A percentile compares a stretch with the other conserved stretches of the same genome.
Evolutionary conservation across 2,329 filamentous ascomycete genomes (phyloP).

Genomic region (Pseudohalonectria lignicola): DNA sequence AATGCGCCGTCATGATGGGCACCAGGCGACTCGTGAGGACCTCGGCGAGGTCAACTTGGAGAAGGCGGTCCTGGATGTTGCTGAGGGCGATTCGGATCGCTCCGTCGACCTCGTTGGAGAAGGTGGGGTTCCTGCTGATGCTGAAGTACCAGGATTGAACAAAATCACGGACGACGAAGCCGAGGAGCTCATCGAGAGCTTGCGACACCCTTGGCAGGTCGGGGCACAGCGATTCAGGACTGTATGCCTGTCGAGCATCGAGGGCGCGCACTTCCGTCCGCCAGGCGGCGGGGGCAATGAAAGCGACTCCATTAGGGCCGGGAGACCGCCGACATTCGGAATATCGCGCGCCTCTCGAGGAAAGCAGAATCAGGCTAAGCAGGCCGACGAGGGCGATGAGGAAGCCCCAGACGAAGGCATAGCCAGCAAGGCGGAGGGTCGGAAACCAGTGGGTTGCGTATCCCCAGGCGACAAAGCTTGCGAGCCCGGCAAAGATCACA

Average conservation of each 20-base stretch:
- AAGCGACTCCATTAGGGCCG: constrained; percentile 38
- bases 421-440: constrained; percentile 69
- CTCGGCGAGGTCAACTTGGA: constrained; percentile 73
- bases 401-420: constrained; percentile 68
- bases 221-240: constrained; percentile 59
- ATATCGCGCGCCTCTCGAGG: constrained; percentile 39
- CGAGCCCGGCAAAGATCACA: constrained; percentile 56
- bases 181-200: constrained; percentile 68
- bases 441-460: constrained; percentile 76
- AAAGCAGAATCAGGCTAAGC: constrained; percentile 49
- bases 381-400: constrained; percentile 43
- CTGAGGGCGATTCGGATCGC: constrained; percentile 63
- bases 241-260: constrained; percentile 55
- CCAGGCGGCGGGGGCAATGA: constrained; percentile 57
- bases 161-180: constrained; percentile 71
- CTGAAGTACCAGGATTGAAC: constrained; percentile 78
- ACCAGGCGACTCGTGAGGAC: constrained; percentile 72
- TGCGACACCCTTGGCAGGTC: constrained; percentile 68
- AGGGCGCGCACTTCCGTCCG: constrained; percentile 56
- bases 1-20: constrained; percentile 78
- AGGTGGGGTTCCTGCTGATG: constrained; percentile 72
- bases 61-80: constrained; percentile 60
- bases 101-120: constrained; percentile 78
- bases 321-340: constrained; percentile 25
- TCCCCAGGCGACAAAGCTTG: constrained; percentile 77